phyloP scores from a whole-genome alignment of 495 filamentous ascomycete species.

The Chlorociboria aeruginascens region DNA sequence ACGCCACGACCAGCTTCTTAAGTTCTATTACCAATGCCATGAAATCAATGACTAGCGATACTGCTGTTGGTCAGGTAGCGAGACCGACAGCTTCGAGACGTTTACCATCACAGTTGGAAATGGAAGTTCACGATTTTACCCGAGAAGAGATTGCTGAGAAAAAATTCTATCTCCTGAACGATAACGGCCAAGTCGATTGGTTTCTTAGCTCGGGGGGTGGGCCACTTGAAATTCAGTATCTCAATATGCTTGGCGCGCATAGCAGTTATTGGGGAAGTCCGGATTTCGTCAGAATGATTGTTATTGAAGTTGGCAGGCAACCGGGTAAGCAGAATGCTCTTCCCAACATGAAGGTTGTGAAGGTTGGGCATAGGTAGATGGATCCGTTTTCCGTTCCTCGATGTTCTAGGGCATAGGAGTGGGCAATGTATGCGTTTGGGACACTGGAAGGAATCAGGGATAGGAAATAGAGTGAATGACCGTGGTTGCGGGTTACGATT shows the following conservation, averaged over 20 bases:
- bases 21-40: constrained; percentile 54
- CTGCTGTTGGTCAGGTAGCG: constrained; percentile 9
- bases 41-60: constrained; percentile 29
- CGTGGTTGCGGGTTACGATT: too few species aligned
- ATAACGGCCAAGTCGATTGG: constrained; percentile 91
- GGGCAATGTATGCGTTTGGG: too few species aligned
- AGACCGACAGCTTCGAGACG: constrained; percentile 36
- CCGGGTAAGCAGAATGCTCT: constrained; percentile 58
- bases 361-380: constrained; percentile 30
- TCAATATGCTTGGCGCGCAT: constrained; percentile 96
- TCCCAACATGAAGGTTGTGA: constrained; percentile 59
- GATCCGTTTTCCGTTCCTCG: neutral
- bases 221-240: constrained; percentile 82
- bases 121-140: constrained; percentile 92
- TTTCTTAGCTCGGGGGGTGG: constrained; percentile 70
- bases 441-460: too few species aligned
- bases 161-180: constrained; percentile 77
- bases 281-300: constrained; percentile 79
- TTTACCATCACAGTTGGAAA: constrained; percentile 79
- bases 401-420: neutral
- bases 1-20: constrained; percentile 52
- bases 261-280: constrained; percentile 81
- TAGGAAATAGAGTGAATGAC: too few species aligned
- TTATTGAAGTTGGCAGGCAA: constrained; percentile 71
- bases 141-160: constrained; percentile 88